Conservation (phyloP, 2,329 filamentous ascomycete species). For the Teratosphaeriaceae sp. region DNA sequence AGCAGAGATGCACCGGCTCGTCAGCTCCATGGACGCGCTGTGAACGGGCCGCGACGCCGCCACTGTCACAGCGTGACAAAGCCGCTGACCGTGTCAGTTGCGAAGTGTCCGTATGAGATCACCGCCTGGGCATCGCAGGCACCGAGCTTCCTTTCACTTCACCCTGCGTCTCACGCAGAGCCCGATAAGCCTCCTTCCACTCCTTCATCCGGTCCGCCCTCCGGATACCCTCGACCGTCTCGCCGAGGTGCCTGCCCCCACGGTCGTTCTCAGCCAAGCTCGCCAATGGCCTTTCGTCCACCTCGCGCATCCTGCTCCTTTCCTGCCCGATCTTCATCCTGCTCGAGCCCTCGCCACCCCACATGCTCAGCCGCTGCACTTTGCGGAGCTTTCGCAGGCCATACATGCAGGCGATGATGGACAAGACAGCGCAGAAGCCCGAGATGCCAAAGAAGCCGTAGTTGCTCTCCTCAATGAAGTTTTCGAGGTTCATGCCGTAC, state of each 20-base stretch:
- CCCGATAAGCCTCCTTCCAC: conserved; percentile 21
- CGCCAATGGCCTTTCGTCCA: conserved; percentile 14
- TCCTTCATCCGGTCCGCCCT: conserved; percentile 20
- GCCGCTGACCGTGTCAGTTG: no score
- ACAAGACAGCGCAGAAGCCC: conserved; percentile 62
- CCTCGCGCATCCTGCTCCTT: conserved; percentile 18
- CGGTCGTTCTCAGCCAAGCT: conserved; percentile 1
- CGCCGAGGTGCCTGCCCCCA: conserved; percentile 17
- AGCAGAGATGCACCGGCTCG: no score
- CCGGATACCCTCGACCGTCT: conserved; percentile 21
- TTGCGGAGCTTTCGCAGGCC: conserved; percentile 76
- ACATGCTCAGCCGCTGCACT: conserved; percentile 87
- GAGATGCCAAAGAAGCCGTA: conserved; percentile 78
- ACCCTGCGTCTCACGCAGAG: conserved; percentile 1
- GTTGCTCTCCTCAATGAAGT: conserved; percentile 92
- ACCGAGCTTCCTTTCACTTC: conserved; percentile 1
- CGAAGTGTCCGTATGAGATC: not conserved
- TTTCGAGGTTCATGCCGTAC: conserved; percentile 99
- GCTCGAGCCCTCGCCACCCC: conserved; percentile 42
- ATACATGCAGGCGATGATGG: conserved; percentile 72
- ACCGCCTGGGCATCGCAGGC: not conserved
- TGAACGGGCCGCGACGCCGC: no score
- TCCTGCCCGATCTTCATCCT: conserved; percentile 14
- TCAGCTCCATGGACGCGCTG: no score
- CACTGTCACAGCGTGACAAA: no score